Evolutionary conservation across 1,284 basidiomycete genomes (phyloP).

Genomic region (Rhodotorula sp.): DNA sequence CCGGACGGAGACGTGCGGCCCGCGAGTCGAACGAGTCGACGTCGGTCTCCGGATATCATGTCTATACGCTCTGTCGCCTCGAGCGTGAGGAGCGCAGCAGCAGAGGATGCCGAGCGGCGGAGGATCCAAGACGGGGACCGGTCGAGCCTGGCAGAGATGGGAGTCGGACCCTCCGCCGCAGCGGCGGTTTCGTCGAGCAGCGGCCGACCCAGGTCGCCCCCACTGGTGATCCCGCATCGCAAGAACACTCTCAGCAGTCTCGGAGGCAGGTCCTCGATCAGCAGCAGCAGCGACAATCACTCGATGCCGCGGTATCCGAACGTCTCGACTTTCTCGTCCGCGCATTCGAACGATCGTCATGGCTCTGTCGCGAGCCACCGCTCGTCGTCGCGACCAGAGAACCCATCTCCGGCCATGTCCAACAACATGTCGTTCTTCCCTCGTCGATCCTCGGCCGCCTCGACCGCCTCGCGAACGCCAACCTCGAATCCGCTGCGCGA

Average conservation of each 20-base stretch:
- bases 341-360: slow-evolving; percentile 5
- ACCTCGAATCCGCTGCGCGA: slow-evolving; percentile 10
- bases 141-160: neutral
- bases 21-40: neutral
- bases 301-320: slow-evolving; percentile 9
- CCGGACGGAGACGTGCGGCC: neutral
- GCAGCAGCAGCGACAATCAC: neutral
- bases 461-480: slow-evolving; percentile 18
- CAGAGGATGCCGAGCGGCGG: neutral
- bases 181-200: neutral
- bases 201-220: neutral
- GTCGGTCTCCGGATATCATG: slow-evolving; percentile 14
- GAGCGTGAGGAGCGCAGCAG: neutral
- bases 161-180: neutral
- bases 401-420: slow-evolving; percentile 8
- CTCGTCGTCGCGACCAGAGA: slow-evolving; percentile 22
- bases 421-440: slow-evolving; percentile 1
- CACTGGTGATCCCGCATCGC: neutral
- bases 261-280: neutral
- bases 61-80: slow-evolving; percentile 33
- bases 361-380: slow-evolving; percentile 14
- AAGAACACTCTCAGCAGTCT: slow-evolving; percentile 1
- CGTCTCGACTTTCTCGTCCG: slow-evolving; percentile 16
- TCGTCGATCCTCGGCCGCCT: neutral
- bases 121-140: neutral